Conservation (phyloP, 139 green algal genomes). For the Coccomyxa sp. region DNA sequence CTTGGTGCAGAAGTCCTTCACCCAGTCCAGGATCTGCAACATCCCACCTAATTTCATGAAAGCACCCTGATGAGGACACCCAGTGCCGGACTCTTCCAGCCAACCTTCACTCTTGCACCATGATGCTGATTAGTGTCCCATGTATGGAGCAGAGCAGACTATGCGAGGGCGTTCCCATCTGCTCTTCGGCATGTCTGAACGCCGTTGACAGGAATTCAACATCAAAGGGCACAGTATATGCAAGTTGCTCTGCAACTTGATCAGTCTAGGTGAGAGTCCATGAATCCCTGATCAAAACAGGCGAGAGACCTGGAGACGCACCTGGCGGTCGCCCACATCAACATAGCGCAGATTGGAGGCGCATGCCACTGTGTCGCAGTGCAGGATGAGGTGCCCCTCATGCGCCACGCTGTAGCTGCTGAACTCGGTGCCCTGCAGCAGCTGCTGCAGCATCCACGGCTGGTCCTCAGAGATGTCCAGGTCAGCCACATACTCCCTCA, state of each 20-base stretch:
- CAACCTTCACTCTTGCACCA: no score
- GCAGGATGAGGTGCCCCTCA: conserved; percentile 17
- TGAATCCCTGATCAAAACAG: not conserved
- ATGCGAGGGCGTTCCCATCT: no score
- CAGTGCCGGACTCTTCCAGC: no score
- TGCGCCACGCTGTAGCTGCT: conserved; percentile 21
- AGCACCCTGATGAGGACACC: no score
- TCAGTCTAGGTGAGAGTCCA: not conserved
- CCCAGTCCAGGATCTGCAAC: conserved; percentile 9
- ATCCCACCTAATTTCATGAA: no score
- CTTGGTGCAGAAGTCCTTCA: conserved; percentile 22
- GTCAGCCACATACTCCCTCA: not conserved
- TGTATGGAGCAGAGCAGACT: no score
- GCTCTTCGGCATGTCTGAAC: no score
- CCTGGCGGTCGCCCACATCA: conserved; percentile 9
- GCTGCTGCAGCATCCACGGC: conserved; percentile 25
- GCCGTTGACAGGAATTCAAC: no score
- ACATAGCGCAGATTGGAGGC: conserved; percentile 20
- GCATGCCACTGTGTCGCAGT: conserved; percentile 19
- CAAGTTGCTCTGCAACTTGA: no score
- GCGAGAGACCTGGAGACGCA: not conserved
- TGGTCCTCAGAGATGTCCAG: conserved; percentile 7
- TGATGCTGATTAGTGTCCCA: no score
- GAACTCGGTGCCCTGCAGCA: conserved; percentile 16
- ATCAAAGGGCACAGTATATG: no score